Evolutionary conservation across 2,329 filamentous ascomycete genomes (phyloP), one percentile per base, ranked within the genome.

Genomic region (Dactylellina haptotyla): DNA sequence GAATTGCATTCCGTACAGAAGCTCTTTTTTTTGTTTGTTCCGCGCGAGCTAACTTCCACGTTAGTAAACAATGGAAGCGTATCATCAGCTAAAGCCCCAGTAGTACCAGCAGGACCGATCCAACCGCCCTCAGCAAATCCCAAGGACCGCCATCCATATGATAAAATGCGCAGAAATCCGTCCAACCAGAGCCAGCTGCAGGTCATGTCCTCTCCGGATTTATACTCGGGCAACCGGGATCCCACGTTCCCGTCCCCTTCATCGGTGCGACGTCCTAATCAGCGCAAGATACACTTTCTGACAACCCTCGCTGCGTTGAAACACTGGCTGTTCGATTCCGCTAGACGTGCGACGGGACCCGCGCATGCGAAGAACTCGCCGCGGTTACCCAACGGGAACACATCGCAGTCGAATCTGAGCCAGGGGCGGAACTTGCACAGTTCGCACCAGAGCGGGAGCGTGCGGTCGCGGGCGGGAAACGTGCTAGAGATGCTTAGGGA

Each of bases 81-180:
- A 64, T 76, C 69, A 45, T 76, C 63, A 39, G 75, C 77, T 54
- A 76, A 75, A 69, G 67, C 75, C 39, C 77, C 76, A 16, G 75
- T 76, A 57, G 75, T 77, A 30, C 75, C 77, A n/a, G 70, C 75
- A 56, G 79, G 80, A 75, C 83, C 80, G 67, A 88, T 85, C 18
- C 91, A 91, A 3, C 88, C 88, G 1, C 90, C 92, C 0, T 84
- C 94, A 57, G 91, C 95, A 78, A 94, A 94, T 79, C 89, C 92
- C 39, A 72, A 77, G 34, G 77, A 78, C 54, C 61, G 62, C 14
- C 39, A 69, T 41, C 63, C 61, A 2, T 70, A 64, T 39, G 76
- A 69, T 71, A 75, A 76, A 61, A 74, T 77, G 56, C 77, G 78
- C 67, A 69, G 77, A 41, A 77, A 77, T 61, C 77, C 76, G 57